These are phyloP conservation scores for Aspergillus eucalypticola DNA, from an alignment of 2,329 filamentous ascomycete species.

Conservation along the genomic window DNA sequence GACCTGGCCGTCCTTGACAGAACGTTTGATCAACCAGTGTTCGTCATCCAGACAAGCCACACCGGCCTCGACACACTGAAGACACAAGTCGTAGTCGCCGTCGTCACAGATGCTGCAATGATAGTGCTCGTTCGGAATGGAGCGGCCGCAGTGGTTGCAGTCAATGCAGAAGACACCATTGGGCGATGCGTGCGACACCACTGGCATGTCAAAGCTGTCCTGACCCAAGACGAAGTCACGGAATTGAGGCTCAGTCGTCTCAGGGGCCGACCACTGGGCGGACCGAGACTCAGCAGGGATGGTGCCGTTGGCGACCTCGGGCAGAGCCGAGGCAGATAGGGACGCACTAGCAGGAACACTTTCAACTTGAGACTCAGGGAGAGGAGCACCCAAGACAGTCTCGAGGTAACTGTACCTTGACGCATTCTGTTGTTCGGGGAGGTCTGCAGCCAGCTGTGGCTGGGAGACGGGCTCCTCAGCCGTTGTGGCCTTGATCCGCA, in stretches of 20 bases:
- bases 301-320: constrained; percentile 8
- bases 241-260: constrained; percentile 19
- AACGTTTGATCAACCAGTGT: constrained; percentile 95
- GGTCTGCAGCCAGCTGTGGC: constrained; percentile 15
- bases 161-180: constrained; percentile 72
- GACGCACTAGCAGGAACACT: constrained; percentile 11
- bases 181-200: constrained; percentile 37
- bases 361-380: constrained; percentile 22
- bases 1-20: constrained; percentile 74
- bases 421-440: constrained; percentile 21
- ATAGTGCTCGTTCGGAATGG: constrained; percentile 80
- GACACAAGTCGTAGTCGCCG: constrained; percentile 93
- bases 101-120: constrained; percentile 93
- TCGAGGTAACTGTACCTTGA: constrained; percentile 44
- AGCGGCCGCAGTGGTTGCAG: constrained; percentile 84
- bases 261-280: constrained; percentile 12
- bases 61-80: constrained; percentile 72
- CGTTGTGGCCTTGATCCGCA: constrained; percentile 75
- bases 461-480: constrained; percentile 29
- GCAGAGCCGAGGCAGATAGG: constrained; percentile 12
- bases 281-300: constrained; percentile 11
- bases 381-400: constrained; percentile 41
- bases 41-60: constrained; percentile 73
- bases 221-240: constrained; percentile 32
- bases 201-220: constrained; percentile 32